Percentiles rank a stretch among this genome's conserved stretches.
Evolutionary conservation across 306 rosid species (phyloP).

Genomic region (Medicago arabica): DNA sequence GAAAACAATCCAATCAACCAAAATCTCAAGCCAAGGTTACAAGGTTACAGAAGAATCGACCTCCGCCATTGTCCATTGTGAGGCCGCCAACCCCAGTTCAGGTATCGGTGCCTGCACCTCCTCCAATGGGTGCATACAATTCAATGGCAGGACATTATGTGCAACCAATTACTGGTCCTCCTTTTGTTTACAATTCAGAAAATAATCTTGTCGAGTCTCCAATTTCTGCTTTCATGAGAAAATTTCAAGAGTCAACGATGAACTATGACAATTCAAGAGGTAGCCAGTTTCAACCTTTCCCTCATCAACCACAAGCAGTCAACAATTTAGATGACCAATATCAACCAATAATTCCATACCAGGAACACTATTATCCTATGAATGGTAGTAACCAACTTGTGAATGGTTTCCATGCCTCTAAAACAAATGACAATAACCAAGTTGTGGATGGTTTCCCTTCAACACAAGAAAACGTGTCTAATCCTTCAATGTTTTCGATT

Average conservation of each 20-base stretch:
- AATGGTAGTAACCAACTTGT: too few species aligned
- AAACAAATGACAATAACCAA: neutral
- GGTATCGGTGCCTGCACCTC: neutral
- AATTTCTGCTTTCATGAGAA: neutral
- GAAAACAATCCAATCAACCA: constrained; percentile 5
- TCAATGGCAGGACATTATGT: neutral
- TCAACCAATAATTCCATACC: too few species aligned
- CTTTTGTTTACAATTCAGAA: neutral
- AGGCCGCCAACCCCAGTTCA: neutral
- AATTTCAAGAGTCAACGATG: neutral
- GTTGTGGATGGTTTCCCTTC: neutral
- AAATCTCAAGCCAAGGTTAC: constrained; percentile 59
- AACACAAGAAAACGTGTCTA: neutral
- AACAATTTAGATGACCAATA: neutral
- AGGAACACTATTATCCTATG: too few species aligned
- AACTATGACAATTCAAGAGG: neutral
- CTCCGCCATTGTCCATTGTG: constrained; percentile 59
- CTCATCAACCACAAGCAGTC: neutral
- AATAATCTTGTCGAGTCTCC: neutral
- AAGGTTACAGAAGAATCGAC: constrained; percentile 76
- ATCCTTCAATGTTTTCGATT: too few species aligned
- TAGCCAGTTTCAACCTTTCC: neutral
- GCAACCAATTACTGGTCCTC: neutral
- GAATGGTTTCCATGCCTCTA: too few species aligned
- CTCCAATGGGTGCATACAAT: neutral